Base-by-base conservation (phyloP, 1,284 basidiomycete species). In the Anthracocystis walkeri region DNA sequence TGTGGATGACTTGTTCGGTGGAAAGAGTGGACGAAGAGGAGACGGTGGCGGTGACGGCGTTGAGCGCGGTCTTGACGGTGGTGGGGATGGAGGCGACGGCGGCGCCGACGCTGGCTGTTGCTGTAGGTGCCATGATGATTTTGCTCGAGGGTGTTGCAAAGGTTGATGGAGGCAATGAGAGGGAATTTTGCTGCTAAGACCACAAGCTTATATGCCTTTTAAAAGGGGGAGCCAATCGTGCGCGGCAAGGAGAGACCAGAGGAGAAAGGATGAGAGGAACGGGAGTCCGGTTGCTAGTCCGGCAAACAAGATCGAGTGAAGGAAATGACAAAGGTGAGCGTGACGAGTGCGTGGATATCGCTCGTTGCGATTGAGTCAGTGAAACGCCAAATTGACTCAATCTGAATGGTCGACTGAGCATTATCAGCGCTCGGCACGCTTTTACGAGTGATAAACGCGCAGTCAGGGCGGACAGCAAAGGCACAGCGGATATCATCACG, bases 1-100 rank as follows among this genome's bases (percentile, higher is more conserved):
- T 88, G 52, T 88, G 87, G 73, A 97, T 93, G 52, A 94, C 89
- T 60, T 92, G 89, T 53, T 90, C 87, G 38, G 87, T 87, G 20
- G 87, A 75, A 21, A 81, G 55, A 10, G 66, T 65, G 27, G 56
- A 18, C 31, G 65, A 67, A 52, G 73, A 62, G 21, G 76, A 63
- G 18, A 70, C 72, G 20, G 69, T 40, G 29, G 75, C 58, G 18
- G 50, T 48, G 58, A 65, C 65, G 53, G 63, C 67, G 48, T 48
- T 59, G 45, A 54, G 61, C 48, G 61, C 76, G 27, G 65, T 71
- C 64, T 78, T 80, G 65, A 65, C 23, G 21, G 68, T 63, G 53
- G 65, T 57, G 8, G 68, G 65, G 54, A 66, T 55, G 44, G 58
- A 50, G 35, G 74, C 42, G 35, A 59, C 54, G 27, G 61, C 61